Percentiles rank a stretch among this genome's conserved stretches.
phyloP scores from a whole-genome alignment of 495 filamentous ascomycete species.

The Lasiosphaeriaceae sp. region DNA sequence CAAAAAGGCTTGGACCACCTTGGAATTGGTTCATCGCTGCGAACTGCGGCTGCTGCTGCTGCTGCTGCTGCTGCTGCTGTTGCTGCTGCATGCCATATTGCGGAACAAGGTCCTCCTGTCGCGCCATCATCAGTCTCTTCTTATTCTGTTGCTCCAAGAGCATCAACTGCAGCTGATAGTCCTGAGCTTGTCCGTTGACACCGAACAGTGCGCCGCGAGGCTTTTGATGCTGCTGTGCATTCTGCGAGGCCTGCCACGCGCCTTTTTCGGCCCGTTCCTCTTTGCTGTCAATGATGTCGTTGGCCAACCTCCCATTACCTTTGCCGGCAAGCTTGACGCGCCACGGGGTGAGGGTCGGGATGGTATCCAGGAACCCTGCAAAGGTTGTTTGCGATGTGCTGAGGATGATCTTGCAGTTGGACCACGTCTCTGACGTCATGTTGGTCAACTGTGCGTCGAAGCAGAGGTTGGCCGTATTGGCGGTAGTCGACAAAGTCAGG shows the following conservation, averaged over 20 bases:
- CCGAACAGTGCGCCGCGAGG: conserved; percentile 35
- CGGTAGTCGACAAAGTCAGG: conserved; percentile 54
- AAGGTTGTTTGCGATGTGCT: conserved; percentile 67
- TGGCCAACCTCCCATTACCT: conserved; percentile 10
- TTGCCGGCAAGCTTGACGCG: conserved; percentile 45
- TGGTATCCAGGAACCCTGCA: conserved; percentile 53
- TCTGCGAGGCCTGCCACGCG: conserved; percentile 22
- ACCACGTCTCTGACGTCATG: conserved; percentile 64
- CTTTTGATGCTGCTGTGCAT: conserved; percentile 19
- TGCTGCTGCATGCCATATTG: neutral
- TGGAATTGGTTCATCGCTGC: neutral
- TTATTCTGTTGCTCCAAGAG: neutral
- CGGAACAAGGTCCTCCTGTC: too few relatives aligned
- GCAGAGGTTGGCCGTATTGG: conserved; percentile 49
- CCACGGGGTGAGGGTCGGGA: conserved; percentile 59
- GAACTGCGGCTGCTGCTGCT: neutral
- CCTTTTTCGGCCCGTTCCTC: conserved; percentile 26
- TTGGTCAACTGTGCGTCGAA: conserved; percentile 66
- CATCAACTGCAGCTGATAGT: conserved; percentile 4
- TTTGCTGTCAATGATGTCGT: conserved; percentile 22
- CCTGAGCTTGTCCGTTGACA: neutral
- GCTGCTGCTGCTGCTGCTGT: conserved; percentile 4
- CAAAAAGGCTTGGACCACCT: neutral
- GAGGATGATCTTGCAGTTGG: conserved; percentile 59
- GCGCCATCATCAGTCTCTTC: neutral